phyloP scores from a whole-genome alignment of 2,329 filamentous ascomycete genomes.

The Penicillium sp. region DNA sequence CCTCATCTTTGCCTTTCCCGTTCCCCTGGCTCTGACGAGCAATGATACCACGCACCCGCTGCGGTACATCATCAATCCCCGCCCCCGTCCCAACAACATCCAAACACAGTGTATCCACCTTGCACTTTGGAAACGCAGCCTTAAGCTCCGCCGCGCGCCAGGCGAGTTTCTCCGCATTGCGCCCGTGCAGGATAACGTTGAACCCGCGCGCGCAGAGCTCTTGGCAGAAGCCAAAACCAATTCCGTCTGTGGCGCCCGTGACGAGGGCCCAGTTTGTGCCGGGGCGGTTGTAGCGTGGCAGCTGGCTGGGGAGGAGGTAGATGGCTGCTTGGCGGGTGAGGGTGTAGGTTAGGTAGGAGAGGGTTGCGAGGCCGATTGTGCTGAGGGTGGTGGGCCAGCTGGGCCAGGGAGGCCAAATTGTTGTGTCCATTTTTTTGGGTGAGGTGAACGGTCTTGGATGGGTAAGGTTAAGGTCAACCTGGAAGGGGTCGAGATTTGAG shows the following conservation, averaged over 20 bases:
- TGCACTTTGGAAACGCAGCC: conserved; percentile 40
- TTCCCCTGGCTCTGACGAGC: conserved; percentile 10
- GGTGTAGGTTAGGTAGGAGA: conserved; percentile 13
- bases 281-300: conserved; percentile 20
- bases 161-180: conserved; percentile 53
- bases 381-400: background rate
- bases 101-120: conserved; percentile 46
- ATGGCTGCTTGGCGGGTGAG: conserved; percentile 17
- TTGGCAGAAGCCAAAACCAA: conserved; percentile 54
- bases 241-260: conserved; percentile 59
- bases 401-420: background rate
- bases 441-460: background rate
- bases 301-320: conserved; percentile 18
- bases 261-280: conserved; percentile 25
- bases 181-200: conserved; percentile 61
- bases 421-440: background rate
- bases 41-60: conserved; percentile 26
- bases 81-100: conserved; percentile 41
- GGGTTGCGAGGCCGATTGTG: conserved; percentile 17
- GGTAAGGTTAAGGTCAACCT: background rate
- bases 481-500: background rate
- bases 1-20: conserved; percentile 29
- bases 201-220: conserved; percentile 57
- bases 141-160: conserved; percentile 44
- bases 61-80: conserved; percentile 29